Evolutionary conservation across 352 stramenopile genomes (phyloP).

Genomic region (Thraustochytrium sp.): DNA sequence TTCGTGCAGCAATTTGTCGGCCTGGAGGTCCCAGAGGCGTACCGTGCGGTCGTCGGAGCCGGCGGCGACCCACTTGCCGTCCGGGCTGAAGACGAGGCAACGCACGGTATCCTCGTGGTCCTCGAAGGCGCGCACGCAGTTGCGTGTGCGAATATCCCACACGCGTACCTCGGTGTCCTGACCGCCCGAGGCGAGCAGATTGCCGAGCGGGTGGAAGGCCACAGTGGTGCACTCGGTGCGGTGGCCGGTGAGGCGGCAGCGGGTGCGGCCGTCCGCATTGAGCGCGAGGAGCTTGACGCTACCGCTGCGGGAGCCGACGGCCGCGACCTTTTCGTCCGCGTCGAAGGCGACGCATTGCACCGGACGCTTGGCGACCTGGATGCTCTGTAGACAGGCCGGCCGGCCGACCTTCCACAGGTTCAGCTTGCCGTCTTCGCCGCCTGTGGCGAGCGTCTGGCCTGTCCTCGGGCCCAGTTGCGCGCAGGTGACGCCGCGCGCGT

Average conservation of each 20-base stretch:
- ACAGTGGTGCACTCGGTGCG: slow-evolving; percentile 28
- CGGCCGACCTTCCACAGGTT: slow-evolving; percentile 54
- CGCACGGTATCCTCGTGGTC: slow-evolving; percentile 38
- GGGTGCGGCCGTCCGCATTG: background rate
- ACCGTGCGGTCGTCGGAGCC: slow-evolving; percentile 42
- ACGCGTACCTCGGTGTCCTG: slow-evolving; percentile 45
- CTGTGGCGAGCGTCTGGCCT: slow-evolving; percentile 52
- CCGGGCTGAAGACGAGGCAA: slow-evolving; percentile 44
- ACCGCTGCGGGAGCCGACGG: slow-evolving; percentile 2
- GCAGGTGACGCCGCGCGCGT: slow-evolving; percentile 51
- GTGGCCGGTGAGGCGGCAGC: slow-evolving; percentile 4
- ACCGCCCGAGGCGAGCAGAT: slow-evolving; percentile 44
- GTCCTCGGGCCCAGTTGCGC: slow-evolving; percentile 49
- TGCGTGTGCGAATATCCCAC: slow-evolving; percentile 45
- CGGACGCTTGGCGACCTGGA: slow-evolving; percentile 50
- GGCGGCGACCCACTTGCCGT: slow-evolving; percentile 48
- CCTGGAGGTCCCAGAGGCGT: slow-evolving; percentile 45
- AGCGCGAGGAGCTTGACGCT: slow-evolving; percentile 26
- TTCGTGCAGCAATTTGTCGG: slow-evolving; percentile 42
- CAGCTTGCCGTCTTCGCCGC: slow-evolving; percentile 52
- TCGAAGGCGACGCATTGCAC: slow-evolving; percentile 54
- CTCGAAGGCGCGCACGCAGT: slow-evolving; percentile 42
- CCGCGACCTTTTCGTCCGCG: slow-evolving; percentile 49
- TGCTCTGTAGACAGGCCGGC: slow-evolving; percentile 49
- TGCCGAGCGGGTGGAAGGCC: slow-evolving; percentile 45